Conservation (phyloP, 352 stramenopile genomes). For the Globisporangium canariense region DNA sequence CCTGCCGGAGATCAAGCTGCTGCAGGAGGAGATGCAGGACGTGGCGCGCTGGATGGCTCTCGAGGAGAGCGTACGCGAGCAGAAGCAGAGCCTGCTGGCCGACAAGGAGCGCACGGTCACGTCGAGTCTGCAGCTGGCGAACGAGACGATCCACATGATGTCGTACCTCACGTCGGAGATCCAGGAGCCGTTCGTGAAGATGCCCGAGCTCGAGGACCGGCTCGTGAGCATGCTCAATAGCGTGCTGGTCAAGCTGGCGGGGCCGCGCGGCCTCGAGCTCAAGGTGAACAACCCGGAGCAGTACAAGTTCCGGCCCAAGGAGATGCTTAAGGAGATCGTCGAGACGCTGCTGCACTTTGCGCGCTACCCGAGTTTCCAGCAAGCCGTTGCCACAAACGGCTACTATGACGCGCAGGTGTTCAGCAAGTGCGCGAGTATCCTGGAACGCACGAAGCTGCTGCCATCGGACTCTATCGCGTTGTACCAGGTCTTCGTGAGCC, state of each 20-base stretch:
- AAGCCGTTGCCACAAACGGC: constrained; percentile 89
- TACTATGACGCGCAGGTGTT: constrained; percentile 80
- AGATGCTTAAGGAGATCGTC: constrained; percentile 96
- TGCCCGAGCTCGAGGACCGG: constrained; percentile 91
- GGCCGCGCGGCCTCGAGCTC: constrained; percentile 90
- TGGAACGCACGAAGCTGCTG: constrained; percentile 66
- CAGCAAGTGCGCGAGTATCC: constrained; percentile 63
- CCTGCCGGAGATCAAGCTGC: constrained; percentile 92
- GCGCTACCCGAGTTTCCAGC: constrained; percentile 86
- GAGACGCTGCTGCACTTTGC: constrained; percentile 95
- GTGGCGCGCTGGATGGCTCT: constrained; percentile 68
- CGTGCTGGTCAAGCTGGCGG: constrained; percentile 94
- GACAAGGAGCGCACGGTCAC: constrained; percentile 92
- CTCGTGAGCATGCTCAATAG: constrained; percentile 96
- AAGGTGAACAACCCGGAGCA: constrained; percentile 97
- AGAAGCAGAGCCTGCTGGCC: constrained; percentile 79
- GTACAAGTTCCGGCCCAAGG: constrained; percentile 98
- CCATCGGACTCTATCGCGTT: constrained; percentile 34
- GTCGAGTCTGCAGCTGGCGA: constrained; percentile 92
- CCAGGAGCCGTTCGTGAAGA: constrained; percentile 91
- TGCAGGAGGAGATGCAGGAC: constrained; percentile 91
- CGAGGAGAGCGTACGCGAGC: constrained; percentile 90
- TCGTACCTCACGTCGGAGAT: constrained; percentile 95
- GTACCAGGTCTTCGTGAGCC: constrained; percentile 56
- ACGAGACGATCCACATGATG: constrained; percentile 98